Evolutionary conservation across 2,329 filamentous ascomycete genomes (phyloP), one percentile per base, ranked within the genome.

Genomic region (Ophiosphaerella korrae): DNA sequence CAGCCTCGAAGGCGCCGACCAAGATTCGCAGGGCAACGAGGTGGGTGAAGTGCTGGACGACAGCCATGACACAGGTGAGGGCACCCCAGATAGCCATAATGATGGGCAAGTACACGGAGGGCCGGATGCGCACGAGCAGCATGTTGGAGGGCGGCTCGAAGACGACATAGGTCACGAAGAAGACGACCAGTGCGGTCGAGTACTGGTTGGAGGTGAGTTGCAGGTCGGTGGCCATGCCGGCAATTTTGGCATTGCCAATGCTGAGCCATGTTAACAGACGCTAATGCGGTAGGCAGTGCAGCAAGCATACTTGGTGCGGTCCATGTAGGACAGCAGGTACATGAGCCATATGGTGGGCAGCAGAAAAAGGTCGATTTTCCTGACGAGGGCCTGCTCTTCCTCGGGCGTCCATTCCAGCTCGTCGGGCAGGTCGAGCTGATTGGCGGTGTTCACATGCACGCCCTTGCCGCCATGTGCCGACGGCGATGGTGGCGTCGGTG

Each of bases 121-220:
- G 82, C 37, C 74, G 73, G 14, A 76, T 76, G 33, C 75, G 75
- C 32, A 77, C 74, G 23, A 84, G 72, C n/a, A 82, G 70, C 63
- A 84, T 77, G 66, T 83, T 84, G 46, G 77, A 80, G 0, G 81
- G 81, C 1, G 82, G 74, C 59, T 84, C 80, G 55, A 80, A 82
- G 12, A 80, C 58, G 34, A 84, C 76, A 59, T 84, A 82, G 42
- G 64, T 68, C 6, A 70, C 74, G 60, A 83, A 83, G 71, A 84
- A 84, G 5, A 84, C 78, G 1, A 82, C 76, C 14, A 84, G 63
- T 2, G 77, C 69, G 52, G 80, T 75, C 1, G 75, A 78, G 62
- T 84, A 84, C 58, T 83, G 67, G 50, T 74, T 73, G 3, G 79
- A 79, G n/a, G 68, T 70, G 42, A 82, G 75, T 0, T 66, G 50